A percentile compares a stretch with the other conserved stretches of the same genome.
phyloP scores from a whole-genome alignment of 306 rosid genomes.

The Cotoneaster glaucophyllus region DNA sequence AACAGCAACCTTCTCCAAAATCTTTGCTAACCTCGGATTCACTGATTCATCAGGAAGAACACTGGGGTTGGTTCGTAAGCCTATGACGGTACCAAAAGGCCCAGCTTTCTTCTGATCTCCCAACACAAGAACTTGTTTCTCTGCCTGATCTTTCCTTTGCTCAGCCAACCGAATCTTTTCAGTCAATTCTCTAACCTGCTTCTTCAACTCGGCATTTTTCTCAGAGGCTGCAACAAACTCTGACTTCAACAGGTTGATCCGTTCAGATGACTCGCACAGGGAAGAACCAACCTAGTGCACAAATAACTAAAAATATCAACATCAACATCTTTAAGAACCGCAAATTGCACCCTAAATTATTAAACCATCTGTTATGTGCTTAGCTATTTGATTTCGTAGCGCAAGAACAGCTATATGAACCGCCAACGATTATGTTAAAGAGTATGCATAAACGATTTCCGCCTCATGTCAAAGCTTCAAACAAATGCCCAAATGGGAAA shows the following conservation, averaged over 20 bases:
- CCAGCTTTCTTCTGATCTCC: slow-evolving; percentile 71
- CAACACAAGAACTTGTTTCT: slow-evolving; percentile 65
- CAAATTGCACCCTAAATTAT: background rate
- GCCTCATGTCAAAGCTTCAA: background rate
- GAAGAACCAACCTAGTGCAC: slow-evolving; percentile 44
- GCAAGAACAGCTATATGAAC: background rate
- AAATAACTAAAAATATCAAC: slow-evolving; percentile 2
- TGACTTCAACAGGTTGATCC: slow-evolving; percentile 56
- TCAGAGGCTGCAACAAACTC: slow-evolving; percentile 49
- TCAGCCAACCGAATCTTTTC: slow-evolving; percentile 59
- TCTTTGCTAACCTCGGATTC: slow-evolving; percentile 72
- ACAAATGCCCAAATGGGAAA: background rate
- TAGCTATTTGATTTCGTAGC: background rate
- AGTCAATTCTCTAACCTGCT: slow-evolving; percentile 57
- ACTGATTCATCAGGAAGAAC: slow-evolving; percentile 76
- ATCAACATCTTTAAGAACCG: slow-evolving; percentile 1
- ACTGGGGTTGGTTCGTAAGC: slow-evolving; percentile 61
- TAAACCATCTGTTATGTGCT: background rate
- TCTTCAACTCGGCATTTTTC: slow-evolving; percentile 50
- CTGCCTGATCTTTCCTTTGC: slow-evolving; percentile 76
- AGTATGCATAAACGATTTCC: background rate
- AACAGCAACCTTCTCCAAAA: slow-evolving; percentile 69
- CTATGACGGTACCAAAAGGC: slow-evolving; percentile 77
- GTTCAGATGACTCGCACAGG: slow-evolving; percentile 62
- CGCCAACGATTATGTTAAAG: background rate